Base-by-base conservation (phyloP, 768 basidiomycete species). In the Kondoa subrosea region DNA sequence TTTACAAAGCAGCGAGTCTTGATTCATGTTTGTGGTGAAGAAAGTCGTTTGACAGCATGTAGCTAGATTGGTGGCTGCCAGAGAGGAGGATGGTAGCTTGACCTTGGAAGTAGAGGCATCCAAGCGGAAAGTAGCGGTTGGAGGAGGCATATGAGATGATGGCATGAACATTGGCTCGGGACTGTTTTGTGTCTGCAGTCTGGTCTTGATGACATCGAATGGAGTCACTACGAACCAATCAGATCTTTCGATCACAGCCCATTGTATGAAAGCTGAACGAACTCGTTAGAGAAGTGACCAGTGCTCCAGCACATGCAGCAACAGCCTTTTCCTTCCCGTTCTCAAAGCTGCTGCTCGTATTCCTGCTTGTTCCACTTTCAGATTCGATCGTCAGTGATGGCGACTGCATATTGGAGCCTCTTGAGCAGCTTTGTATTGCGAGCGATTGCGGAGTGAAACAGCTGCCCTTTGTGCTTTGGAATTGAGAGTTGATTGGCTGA, bases 181-280 rank as follows among this genome's bases (percentile, higher is more conserved):
- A 70, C 65, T 67, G 71, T 56, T 70, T 72, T 88, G 91, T 0
- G 95, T 97, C 77, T 99, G 95, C 21, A 99, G 80, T 31, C 95
- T 85, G 15, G 93, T 97, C 77, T 97, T 97, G 72, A 97, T 83
- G 66, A 99, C 91, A 78, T 99, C 95, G 77, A 99, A 99, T 1
- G 95, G 95, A 1, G 93, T 97, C 95, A 99, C 93, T 97, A 76
- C 12, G 3, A 2, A 40, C 33, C 25, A 15, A 4, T 25, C 15
- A 60, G 58, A 8, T 4, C 14, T 12, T 60, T 15, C n/a, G 14
- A 26, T 60, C n/a, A n/a, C 21, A 17, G 14, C 50, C 33, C 34
- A 62, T 34, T 32, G 3, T 31, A 25, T 17, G 27, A 59, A 12
- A 27, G 3, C 4, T 8, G 25, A 8, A 68, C 72, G 58, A 15